Base-by-base conservation (phyloP, 140 eudicot genomes). In the Flaveria floridana region DNA sequence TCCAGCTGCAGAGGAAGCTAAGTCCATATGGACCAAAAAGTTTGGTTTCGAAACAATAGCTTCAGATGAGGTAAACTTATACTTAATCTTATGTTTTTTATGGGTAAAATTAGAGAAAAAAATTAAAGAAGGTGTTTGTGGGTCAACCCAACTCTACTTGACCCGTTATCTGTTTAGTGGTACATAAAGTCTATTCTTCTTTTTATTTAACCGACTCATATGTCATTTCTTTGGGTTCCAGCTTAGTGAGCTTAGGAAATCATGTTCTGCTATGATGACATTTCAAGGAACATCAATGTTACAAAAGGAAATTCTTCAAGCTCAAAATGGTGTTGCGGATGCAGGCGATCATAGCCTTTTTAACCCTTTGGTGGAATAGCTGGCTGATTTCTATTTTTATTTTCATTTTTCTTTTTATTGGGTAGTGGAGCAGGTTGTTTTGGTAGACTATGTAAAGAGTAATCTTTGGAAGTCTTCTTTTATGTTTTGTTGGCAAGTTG, bases 1-100 rank as follows among this genome's bases (percentile, higher is more conserved):
- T 55, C 99, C 99, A 19, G 94, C 99, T 68, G 89, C 99, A 11
- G 96, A 90, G n/a, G 97, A 85, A 71, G 97, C 99, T 6, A 86
- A 79, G 70, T 78, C 99, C 64, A 84, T 94, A 26, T 94, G 99
- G 99, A 86, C 89, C 46, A 68, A 87, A 5, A 87, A 83, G 56
- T 94, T 90, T 76, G 96, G 97, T 37, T 94, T 94, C 52, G 48
- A 30, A 50, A 82, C 84, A 46, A 81, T 94, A 78, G 83, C 86
- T 18, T 70, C 70, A 34, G 80, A 85, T 50, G 82, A 90, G 96
- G 98, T 93, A 70, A 47, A n/a, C 1, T 23, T 48, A 15, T 6
- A 14, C 50, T 12, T 41, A 2, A 28, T 61, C 34, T 6, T 2
- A 71, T 6, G 61, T 2, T 8, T 53, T 53, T n/a, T 4, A 53